Evolutionary conservation across 441 rosid species (phyloP), one percentile per base, ranked within the genome.

Genomic region (Erysimum pusillum): DNA sequence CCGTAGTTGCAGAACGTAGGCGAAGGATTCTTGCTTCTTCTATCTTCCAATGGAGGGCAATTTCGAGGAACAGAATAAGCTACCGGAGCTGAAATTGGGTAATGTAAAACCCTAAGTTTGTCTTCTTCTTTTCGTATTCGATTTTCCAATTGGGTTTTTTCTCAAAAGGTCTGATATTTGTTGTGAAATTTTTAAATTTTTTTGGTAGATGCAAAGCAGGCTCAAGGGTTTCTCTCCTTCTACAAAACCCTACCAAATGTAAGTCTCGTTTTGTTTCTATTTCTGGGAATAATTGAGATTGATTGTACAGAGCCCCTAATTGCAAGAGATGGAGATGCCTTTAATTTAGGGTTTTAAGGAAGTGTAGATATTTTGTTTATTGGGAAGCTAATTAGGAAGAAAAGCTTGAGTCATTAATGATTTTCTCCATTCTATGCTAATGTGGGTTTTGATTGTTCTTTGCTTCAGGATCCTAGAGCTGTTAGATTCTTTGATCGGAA

Each of bases 51-150:
- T 93, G 98, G 97, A 81, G 45, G 87, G 79, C 35, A 63, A 69
- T 44, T 63, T 81, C 52, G 87, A 86, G 18, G 98, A 86, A 14
- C 86, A 81, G 54, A 87, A 82, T 85, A 91, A 90, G 82, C 93
- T 93, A 46, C 97, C 99, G 10, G 99, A 93, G 83, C 92, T 96
- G 77, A 96, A 96, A 83, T 81, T 96, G 54, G 99, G 98, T 96
- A 70, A 6, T 48, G 12, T 34, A 15, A 81, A 81, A 77, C 83
- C 85, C 83, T 76, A 76, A 76, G 7, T 36, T 49, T 65, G 48
- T 48, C 49, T n/a, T 17, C 14, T 13, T 15, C 0, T 9, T 32
- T 34, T 67, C 34, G 5, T 9, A 2, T 51, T 22, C 45, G 62
- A 9, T 60, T 65, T 52, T 13, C 51, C 20, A 41, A 54, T 38